phyloP scores from a whole-genome alignment of 2,329 filamentous ascomycete species.

The Neofusicoccum kwambonambiense region DNA sequence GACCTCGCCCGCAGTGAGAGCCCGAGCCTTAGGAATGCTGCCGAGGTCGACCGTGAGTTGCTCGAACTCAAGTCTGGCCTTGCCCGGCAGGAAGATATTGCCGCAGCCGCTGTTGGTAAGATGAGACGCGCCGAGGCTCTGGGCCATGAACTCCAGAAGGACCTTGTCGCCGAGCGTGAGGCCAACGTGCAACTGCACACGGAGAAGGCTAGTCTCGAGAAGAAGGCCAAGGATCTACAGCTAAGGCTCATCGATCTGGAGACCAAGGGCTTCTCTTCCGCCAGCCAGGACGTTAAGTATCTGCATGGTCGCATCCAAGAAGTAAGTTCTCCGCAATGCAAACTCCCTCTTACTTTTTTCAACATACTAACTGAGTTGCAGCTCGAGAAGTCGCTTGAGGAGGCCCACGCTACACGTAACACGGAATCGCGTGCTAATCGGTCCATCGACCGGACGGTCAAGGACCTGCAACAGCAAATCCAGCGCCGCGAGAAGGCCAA shows the following conservation, averaged over 20 bases:
- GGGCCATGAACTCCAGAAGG: conserved; percentile 85
- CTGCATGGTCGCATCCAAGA: conserved; percentile 92
- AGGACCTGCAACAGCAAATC: conserved; percentile 88
- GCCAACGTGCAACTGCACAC: conserved; percentile 77
- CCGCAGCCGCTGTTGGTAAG: conserved; percentile 88
- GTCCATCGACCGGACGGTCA: conserved; percentile 90
- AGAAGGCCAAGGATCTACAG: conserved; percentile 85
- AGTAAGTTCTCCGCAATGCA: conserved; percentile 54
- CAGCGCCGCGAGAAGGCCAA: conserved; percentile 91
- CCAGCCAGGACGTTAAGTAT: conserved; percentile 93
- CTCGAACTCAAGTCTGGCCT: conserved; percentile 84
- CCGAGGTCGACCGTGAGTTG: conserved; percentile 82
- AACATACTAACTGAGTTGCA: conserved; percentile 41
- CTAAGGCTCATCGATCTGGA: conserved; percentile 88
- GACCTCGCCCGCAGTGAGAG: conserved; percentile 83
- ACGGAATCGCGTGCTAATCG: conserved; percentile 84
- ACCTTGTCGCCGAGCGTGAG: conserved; percentile 83
- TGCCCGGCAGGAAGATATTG: conserved; percentile 91
- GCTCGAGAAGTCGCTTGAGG: conserved; percentile 85
- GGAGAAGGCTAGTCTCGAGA: conserved; percentile 86
- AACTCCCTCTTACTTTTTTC: background rate
- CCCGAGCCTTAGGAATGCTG: conserved; percentile 84
- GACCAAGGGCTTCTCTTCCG: conserved; percentile 93
- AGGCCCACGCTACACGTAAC: conserved; percentile 74
- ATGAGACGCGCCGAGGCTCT: conserved; percentile 93